Evolutionary conservation across 129 eudicot species (phyloP), one percentile per base, ranked within the genome.

Genomic region (Chrysanthemum makinoi): DNA sequence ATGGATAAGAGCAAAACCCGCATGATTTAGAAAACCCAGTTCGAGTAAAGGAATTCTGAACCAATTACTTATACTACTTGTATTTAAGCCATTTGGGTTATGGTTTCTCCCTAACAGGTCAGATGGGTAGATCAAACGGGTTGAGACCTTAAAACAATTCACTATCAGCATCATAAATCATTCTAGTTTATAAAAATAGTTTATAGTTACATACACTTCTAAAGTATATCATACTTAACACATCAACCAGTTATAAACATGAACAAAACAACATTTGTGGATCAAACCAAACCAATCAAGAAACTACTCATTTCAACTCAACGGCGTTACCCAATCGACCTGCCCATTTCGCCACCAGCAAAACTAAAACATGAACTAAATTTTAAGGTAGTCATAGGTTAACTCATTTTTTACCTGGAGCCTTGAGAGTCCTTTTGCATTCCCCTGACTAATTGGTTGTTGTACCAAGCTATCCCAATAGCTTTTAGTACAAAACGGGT

Each of bases 391-490:
- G 43, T 33, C n/a, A 35, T 56, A 70, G 65, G 33, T 5, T 30
- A 7, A 20, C 47, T 19, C 58, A 58, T 54, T 19, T 68, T 48
- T 65, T 66, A 93, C 98, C 96, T 93, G 98, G 66, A 93, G 87
- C 76, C 98, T 75, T 15, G 85, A 71, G 67, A 93, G 84, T 28
- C 95, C 98, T 59, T 74, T 79, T 67, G 79, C 56, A 11, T 80
- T 76, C 33, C 96, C 96, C 20, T 69, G 91, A 75, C 79, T 77
- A 47, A 93, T 84, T 5, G 98, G 96, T 1, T 86, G 87, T 59
- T 87, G 96, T 19, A 93, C 86, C 78, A 89, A 86, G 76, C 72
- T 83, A 82, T 75, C 82, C 98, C 96, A 93, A 65, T 87, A 88
- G 77, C 80, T 74, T 76, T 80, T 93, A 26, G 73, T 80, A 2